phyloP scores from a whole-genome alignment of 179 eudicot genomes.

The Corrigiola litoralis region DNA sequence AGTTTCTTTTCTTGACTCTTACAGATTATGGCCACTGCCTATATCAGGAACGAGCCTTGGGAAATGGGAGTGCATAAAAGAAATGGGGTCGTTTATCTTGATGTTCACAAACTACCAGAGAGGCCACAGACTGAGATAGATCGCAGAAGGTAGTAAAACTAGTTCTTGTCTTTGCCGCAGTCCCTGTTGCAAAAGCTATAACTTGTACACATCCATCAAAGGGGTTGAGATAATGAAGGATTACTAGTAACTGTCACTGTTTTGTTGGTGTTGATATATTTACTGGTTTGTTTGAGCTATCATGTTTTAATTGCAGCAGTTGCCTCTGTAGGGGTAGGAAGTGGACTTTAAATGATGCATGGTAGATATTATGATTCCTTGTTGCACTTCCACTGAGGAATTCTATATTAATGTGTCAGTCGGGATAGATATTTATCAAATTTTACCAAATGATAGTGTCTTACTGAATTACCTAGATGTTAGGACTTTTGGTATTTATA shows the following conservation, averaged over 20 bases:
- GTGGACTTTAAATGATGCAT: neutral
- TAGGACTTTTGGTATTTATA: neutral
- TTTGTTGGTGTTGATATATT: neutral
- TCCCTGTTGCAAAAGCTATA: neutral
- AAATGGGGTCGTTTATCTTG: conserved; percentile 91
- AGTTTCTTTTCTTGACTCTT: conserved; percentile 1
- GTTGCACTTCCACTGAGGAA: neutral
- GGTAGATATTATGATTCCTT: neutral
- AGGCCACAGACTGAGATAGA: conserved; percentile 81
- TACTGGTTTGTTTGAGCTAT: neutral
- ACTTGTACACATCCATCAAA: neutral
- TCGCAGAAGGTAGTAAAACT: conserved; percentile 57
- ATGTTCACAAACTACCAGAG: conserved; percentile 93
- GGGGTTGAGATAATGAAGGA: neutral
- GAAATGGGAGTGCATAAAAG: conserved; percentile 99
- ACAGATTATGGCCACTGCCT: conserved; percentile 93
- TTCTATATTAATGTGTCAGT: neutral
- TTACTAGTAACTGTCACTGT: neutral
- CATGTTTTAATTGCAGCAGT: too few relatives aligned
- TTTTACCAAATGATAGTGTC: neutral
- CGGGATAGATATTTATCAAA: neutral
- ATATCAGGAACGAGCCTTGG: conserved; percentile 94
- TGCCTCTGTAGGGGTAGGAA: neutral
- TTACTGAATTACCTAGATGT: neutral
- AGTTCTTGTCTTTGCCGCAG: neutral